Evolutionary conservation across 1,139 yeast genomes (phyloP).

Genomic region (Scheffersomyces illinoinensis): DNA sequence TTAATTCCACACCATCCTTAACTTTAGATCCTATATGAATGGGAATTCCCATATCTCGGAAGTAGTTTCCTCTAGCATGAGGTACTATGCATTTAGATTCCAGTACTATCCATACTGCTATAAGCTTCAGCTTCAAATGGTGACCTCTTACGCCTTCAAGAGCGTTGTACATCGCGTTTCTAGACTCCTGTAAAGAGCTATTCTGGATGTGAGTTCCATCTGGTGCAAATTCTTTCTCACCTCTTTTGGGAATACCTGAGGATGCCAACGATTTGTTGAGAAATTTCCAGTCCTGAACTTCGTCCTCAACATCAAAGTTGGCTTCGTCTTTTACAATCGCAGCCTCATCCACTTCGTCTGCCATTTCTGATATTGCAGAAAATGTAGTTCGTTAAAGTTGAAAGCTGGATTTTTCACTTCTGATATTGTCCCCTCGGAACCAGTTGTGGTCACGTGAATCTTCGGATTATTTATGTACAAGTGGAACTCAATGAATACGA

Average conservation of each 20-base stretch:
- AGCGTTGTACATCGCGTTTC: conserved; percentile 74
- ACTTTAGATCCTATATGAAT: conserved; percentile 19
- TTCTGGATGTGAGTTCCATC: conserved; percentile 70
- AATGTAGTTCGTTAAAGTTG: not conserved
- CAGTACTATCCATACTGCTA: conserved; percentile 48
- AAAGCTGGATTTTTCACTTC: not conserved
- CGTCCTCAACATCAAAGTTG: conserved; percentile 47
- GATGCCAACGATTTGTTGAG: conserved; percentile 20
- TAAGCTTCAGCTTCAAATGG: conserved; percentile 47
- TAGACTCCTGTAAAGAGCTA: conserved; percentile 51
- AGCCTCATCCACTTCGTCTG: not conserved
- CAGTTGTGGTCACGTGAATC: not conserved
- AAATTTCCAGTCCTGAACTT: conserved; percentile 68
- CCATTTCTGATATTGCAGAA: not conserved
- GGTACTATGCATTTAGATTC: conserved; percentile 47
- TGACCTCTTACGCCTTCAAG: conserved; percentile 61
- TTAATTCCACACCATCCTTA: conserved; percentile 43
- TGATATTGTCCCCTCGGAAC: not conserved
- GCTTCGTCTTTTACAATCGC: not conserved
- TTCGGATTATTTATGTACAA: not conserved
- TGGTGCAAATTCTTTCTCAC: conserved; percentile 87
- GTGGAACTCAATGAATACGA: no score
- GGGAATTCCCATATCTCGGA: conserved; percentile 70
- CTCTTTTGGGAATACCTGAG: conserved; percentile 41
- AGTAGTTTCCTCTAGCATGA: conserved; percentile 69